Conservation (phyloP, 176 grass and related monocot genomes). For the Chrysopogon serrulatus region DNA sequence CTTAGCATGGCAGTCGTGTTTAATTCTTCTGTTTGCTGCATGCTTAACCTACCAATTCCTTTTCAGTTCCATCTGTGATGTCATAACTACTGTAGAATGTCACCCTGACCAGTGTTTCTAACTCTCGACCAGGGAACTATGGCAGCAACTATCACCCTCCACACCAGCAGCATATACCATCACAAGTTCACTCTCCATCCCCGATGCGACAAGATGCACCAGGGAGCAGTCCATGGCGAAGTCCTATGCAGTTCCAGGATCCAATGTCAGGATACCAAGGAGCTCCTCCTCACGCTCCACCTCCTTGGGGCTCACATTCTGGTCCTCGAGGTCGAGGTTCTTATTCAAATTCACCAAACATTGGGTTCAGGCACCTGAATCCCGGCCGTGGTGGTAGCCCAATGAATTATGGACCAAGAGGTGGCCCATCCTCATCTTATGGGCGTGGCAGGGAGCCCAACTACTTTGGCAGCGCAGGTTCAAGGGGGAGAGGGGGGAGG, state of each 20-base stretch:
- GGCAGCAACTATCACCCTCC: slow-evolving; percentile 24
- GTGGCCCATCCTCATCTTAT: slow-evolving; percentile 9
- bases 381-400: neutral
- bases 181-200: neutral
- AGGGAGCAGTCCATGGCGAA: slow-evolving; percentile 23
- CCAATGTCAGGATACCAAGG: slow-evolving; percentile 40
- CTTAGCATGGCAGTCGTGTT: neutral
- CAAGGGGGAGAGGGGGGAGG: slow-evolving; percentile 35
- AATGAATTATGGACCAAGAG: slow-evolving; percentile 31
- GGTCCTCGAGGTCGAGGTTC: slow-evolving; percentile 1
- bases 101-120: neutral
- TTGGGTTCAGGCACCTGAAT: slow-evolving; percentile 16
- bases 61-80: neutral
- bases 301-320: slow-evolving; percentile 31
- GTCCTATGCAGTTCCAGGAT: slow-evolving; percentile 33
- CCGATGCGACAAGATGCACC: neutral
- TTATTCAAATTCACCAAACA: slow-evolving; percentile 25
- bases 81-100: neutral
- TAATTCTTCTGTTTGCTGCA: too few relatives aligned
- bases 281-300: slow-evolving; percentile 16
- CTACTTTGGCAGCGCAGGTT: slow-evolving; percentile 16
- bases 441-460: slow-evolving; percentile 33
- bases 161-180: slow-evolving; percentile 17
- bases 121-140: slow-evolving; percentile 18
- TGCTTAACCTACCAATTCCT: neutral